Base-by-base conservation (phyloP, 139 green algal species). In the Trebouxia sp. region DNA sequence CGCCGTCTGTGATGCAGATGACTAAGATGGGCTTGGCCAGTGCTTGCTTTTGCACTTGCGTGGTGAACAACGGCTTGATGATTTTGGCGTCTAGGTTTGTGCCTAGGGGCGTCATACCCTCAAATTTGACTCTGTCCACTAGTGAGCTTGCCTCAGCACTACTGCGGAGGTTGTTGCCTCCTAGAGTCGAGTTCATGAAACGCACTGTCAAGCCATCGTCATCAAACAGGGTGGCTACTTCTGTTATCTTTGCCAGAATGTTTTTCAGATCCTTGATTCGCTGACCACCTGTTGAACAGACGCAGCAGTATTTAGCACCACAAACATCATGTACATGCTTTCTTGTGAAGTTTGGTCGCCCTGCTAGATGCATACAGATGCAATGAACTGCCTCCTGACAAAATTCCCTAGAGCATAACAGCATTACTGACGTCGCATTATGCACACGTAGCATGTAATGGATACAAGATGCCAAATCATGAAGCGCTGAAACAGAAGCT, bases 191-290 rank as follows among this genome's bases (percentile, higher is more conserved):
- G 55, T 84, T 84, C 80, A 84, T 84, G 80, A 80, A 84, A 17
- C 80, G 70, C 20, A 84, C 55, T 8, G 50, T 45, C 30, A 84
- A 66, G 53, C 80, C 80, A 45, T 84, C 80, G 37, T 80, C 70
- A 42, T 84, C 80, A n/a, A 84, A 84, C 30, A 84, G 74, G 35
- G 80, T 80, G n/a, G 70, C 70, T 24, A 80, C 80, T 32, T 84
- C 80, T 37, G 69, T 48, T 0, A 78, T 55, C 15, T 42, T 32
- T 4, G n/a, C 38, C 6, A 84, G 17, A 38, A 84, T 80, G 53
- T 45, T 39, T 47, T 84, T 84, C 30, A 84, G 41, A 48, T 84
- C 80, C 12, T 80, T 65, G 26, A 83, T 83, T 24, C 79, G 48
- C 79, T 83, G 67, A 35, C 79, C 79, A 56, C 72, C 45, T 77